phyloP scores from a whole-genome alignment of 768 basidiomycete genomes.

The Butyriboletus loyo region DNA sequence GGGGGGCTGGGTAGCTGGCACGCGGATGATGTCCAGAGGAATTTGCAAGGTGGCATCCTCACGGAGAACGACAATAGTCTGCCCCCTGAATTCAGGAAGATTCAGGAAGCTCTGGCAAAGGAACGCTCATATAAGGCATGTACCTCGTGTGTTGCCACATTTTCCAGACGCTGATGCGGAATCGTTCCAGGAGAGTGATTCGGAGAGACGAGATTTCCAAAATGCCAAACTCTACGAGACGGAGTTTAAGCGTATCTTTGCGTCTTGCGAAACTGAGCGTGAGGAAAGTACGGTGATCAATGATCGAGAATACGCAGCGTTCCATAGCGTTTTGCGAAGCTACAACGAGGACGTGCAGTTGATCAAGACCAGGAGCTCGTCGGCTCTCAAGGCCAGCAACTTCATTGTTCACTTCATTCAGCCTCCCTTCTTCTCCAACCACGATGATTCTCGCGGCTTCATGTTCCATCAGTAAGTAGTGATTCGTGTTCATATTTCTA shows the following conservation, averaged over 20 bases:
- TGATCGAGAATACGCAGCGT: neutral
- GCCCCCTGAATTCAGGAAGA: neutral
- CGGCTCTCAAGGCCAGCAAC: neutral
- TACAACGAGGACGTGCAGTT: neutral
- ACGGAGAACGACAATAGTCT: neutral
- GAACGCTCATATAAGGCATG: neutral
- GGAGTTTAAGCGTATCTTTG: neutral
- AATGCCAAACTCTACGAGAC: neutral
- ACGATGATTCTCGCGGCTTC: neutral
- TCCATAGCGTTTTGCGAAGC: neutral
- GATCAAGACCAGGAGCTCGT: neutral
- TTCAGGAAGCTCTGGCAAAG: neutral
- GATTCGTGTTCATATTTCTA: neutral
- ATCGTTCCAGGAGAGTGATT: neutral
- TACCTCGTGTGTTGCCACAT: neutral
- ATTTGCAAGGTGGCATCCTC: neutral
- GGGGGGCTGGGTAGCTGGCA: neutral
- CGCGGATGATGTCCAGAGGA: neutral
- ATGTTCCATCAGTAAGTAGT: neutral
- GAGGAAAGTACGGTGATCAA: neutral
- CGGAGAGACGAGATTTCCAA: neutral
- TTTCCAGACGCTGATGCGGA: neutral
- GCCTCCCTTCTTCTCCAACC: conserved; percentile 7
- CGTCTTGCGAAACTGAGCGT: neutral
- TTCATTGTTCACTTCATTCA: conserved; percentile 10